Evolutionary conservation across 2,329 filamentous ascomycete genomes (phyloP).

Genomic region (Hypomyces rosellus): DNA sequence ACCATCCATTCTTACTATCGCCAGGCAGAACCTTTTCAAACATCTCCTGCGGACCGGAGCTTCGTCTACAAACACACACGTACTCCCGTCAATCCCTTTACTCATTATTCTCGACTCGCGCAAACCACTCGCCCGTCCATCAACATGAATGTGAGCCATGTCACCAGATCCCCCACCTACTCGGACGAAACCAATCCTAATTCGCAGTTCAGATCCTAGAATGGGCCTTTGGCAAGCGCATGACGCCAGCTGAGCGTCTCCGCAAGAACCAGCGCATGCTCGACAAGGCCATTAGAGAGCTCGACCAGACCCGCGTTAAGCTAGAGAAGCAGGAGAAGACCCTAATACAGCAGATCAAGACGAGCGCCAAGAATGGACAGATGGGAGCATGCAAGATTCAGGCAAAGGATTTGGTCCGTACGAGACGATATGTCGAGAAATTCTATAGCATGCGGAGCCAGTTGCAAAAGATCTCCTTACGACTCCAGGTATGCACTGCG

Average conservation of each 20-base stretch:
- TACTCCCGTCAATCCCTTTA: too few relatives aligned
- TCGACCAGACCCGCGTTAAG: conserved; percentile 91
- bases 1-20: conserved; percentile 6
- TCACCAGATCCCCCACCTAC: background rate
- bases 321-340: conserved; percentile 99
- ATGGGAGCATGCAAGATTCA: conserved; percentile 99
- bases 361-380: conserved; percentile 95
- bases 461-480: conserved; percentile 87
- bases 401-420: conserved; percentile 92
- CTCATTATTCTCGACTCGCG: background rate
- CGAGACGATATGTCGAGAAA: conserved; percentile 90
- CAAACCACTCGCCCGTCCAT: background rate
- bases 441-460: conserved; percentile 98
- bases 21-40: conserved; percentile 10
- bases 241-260: conserved; percentile 89
- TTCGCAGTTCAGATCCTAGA: conserved; percentile 67
- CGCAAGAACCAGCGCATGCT: conserved; percentile 93
- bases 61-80: too few relatives aligned
- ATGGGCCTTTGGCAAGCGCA: conserved; percentile 99
- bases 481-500: conserved; percentile 66
- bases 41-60: background rate
- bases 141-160: conserved; percentile 49
- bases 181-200: conserved; percentile 1
- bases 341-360: conserved; percentile 91
- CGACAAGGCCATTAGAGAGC: conserved; percentile 93